Conservation (phyloP, 108 stramenopile genomes). For the Aurantiochytrium sp. region DNA sequence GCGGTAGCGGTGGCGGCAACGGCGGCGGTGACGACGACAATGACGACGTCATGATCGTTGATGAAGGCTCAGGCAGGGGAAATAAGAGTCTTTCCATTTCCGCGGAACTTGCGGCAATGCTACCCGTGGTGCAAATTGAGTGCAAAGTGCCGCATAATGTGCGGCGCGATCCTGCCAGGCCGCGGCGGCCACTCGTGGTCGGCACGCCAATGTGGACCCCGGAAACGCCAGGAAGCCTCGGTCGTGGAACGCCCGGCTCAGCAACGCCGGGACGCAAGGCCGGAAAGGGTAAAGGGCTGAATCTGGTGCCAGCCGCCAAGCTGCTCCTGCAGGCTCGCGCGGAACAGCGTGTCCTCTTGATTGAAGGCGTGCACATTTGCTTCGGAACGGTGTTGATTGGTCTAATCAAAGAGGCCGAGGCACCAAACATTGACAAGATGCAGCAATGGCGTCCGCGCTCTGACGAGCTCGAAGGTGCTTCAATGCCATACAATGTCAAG, state of each 20-base stretch:
- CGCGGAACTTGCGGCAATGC: background rate
- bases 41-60: background rate
- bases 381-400: background rate
- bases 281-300: too few relatives aligned
- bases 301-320: too few relatives aligned
- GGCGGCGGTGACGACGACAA: background rate
- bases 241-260: too few relatives aligned
- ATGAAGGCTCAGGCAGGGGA: too few relatives aligned
- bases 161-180: background rate
- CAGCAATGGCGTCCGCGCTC: background rate
- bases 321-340: background rate
- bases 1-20: background rate
- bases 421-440: background rate
- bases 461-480: background rate
- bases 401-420: background rate
- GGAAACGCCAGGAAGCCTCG: too few relatives aligned
- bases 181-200: too few relatives aligned
- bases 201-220: too few relatives aligned
- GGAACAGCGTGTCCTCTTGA: background rate
- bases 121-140: background rate
- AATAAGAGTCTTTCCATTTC: background rate
- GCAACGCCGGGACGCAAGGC: too few relatives aligned
- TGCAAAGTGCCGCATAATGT: background rate
- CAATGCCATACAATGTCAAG: background rate
- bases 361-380: background rate